Evolutionary conservation across 2,329 filamentous ascomycete genomes (phyloP).

Genomic region (Fusarium annulatum): DNA sequence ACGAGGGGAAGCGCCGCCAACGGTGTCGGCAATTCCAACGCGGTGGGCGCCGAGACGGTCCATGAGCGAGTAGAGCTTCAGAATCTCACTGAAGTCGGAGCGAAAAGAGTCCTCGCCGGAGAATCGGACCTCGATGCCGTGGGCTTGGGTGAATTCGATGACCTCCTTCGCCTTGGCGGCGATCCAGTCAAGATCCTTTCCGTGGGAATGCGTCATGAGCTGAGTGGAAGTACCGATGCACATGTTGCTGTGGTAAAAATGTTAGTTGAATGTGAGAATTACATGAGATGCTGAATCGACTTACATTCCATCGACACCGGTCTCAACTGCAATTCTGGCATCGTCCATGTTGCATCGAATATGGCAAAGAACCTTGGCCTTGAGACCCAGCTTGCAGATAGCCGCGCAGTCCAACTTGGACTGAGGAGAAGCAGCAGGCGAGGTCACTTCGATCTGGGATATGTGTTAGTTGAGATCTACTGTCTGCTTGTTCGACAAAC

Average conservation of each 20-base stretch:
- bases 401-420: constrained; percentile 87
- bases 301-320: constrained; percentile 66
- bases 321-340: constrained; percentile 83
- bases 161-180: constrained; percentile 63
- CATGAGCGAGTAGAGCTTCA: constrained; percentile 84
- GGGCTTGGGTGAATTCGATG: constrained; percentile 48
- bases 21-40: constrained; percentile 95
- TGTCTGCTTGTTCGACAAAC: fast-evolving
- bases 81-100: constrained; percentile 78
- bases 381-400: constrained; percentile 93
- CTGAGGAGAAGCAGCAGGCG: constrained; percentile 86
- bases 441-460: constrained; percentile 75
- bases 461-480: not conserved
- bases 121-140: constrained; percentile 50
- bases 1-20: constrained; percentile 83
- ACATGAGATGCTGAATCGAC: not conserved
- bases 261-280: not conserved
- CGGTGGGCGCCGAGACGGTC: constrained; percentile 85
- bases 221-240: constrained; percentile 88
- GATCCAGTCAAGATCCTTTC: constrained; percentile 91
- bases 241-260: constrained; percentile 61
- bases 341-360: constrained; percentile 51
- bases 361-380: constrained; percentile 61
- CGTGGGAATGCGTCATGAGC: constrained; percentile 86
- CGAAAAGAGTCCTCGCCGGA: constrained; percentile 89